These are phyloP conservation scores for Lentithecium fluviatile DNA, from an alignment of 495 filamentous ascomycete species.

Conservation along the genomic window DNA sequence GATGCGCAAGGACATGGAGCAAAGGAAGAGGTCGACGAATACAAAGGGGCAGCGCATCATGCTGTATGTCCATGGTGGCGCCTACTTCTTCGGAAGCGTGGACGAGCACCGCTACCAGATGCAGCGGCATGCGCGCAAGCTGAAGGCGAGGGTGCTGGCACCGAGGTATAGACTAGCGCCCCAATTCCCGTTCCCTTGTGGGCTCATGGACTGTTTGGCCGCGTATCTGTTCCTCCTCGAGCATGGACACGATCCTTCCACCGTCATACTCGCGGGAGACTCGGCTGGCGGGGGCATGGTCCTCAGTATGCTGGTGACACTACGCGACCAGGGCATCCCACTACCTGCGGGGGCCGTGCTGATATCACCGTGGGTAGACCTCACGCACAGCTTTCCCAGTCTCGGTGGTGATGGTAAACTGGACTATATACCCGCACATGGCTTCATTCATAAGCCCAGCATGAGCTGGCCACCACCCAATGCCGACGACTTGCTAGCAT, in stretches of 20 bases:
- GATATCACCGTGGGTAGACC: constrained; percentile 89
- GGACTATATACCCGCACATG: constrained; percentile 84
- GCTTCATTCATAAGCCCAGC: constrained; percentile 83
- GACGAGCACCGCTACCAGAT: constrained; percentile 96
- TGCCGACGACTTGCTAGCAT: constrained; percentile 58
- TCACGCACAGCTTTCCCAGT: constrained; percentile 93
- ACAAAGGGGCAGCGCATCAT: constrained; percentile 71
- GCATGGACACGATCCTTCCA: constrained; percentile 63
- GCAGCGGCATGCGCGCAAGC: constrained; percentile 89
- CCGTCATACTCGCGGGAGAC: constrained; percentile 82
- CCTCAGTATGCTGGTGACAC: constrained; percentile 70
- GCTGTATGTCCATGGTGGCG: constrained; percentile 88
- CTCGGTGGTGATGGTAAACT: constrained; percentile 67
- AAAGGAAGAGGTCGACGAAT: constrained; percentile 61
- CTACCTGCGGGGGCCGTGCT: constrained; percentile 86
- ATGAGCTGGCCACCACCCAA: constrained; percentile 88
- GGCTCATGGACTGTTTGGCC: constrained; percentile 81
- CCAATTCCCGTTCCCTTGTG: constrained; percentile 94
- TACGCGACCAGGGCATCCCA: constrained; percentile 77
- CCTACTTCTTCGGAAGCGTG: constrained; percentile 85
- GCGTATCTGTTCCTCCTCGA: constrained; percentile 80
- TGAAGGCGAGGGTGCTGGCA: constrained; percentile 84
- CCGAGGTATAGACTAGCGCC: constrained; percentile 86
- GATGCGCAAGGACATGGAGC: constrained; percentile 78
- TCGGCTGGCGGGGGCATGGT: constrained; percentile 90